Evolutionary conservation across 2,329 filamentous ascomycete species (phyloP), one percentile per base, ranked within the genome.

Genomic region (Phaeomoniella chlamydospora): DNA sequence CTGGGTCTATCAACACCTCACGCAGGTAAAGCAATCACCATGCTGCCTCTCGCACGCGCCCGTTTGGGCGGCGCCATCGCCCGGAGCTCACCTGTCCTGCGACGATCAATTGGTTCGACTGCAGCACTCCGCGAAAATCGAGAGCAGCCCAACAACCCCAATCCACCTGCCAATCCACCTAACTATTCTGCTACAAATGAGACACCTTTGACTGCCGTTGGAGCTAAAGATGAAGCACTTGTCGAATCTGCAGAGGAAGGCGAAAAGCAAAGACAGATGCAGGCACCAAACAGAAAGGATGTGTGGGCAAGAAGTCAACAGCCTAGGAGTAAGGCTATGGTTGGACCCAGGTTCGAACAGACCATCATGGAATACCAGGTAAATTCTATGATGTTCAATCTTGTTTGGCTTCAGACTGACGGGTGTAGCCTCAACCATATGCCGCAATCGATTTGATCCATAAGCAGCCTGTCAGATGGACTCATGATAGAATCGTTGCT

Each of bases 371-470:
- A 79, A 49, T 64, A 80, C 47, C 90, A 98, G 82, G 88, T 94
- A 67, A 47, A 74, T 53, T 31, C 34, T 18, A 9, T 12, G 18
- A 17, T 32, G 19, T 18, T 19, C 16, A 15, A 26, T 29, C 18
- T 17, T 15, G 18, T 18, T 4, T 33, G 29, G 31, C 19, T 14
- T 29, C 13, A 35, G 30, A 26, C 53, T 62, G 45, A 63, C 43
- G 49, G 34, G 26, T 41, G 42, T 54, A 96, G 90, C 90, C 90
- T 44, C 81, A 80, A 65, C 81, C 90, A 18, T 70, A 77, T 53
- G 80, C 90, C 18, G 90, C 90, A 43, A 98, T 98, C 53, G 84
- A 92, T 48, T 74, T 98, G 57, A 87, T 96, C 53, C 90, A 98
- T 70, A 79, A 87, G 67, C 81, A 94, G 61, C 88, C 87, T 14